Conservation (phyloP, 179 eudicot species). For the Pouteria campechiana region DNA sequence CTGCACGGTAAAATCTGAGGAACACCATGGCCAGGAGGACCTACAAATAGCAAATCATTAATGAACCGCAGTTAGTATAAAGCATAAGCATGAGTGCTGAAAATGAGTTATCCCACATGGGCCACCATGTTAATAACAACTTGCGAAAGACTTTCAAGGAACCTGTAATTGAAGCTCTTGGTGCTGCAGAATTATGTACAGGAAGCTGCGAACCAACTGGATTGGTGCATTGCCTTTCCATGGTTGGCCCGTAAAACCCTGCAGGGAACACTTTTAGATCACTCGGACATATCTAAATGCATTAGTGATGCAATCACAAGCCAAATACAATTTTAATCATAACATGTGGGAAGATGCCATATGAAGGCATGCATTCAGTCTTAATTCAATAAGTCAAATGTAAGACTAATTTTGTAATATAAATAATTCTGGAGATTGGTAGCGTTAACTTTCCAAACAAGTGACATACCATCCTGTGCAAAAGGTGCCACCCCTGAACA, state of each 20-base stretch:
- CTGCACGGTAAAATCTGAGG: constrained; percentile 46
- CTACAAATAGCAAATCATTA: constrained; percentile 5
- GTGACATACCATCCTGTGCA: constrained; percentile 47
- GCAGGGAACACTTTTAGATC: constrained; percentile 40
- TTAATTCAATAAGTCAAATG: background rate
- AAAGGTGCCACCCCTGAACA: constrained; percentile 26
- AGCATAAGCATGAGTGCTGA: background rate
- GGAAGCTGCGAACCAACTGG: constrained; percentile 44
- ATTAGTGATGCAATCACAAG: background rate
- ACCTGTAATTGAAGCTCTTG: constrained; percentile 48
- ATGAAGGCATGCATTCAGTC: background rate
- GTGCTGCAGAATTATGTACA: constrained; percentile 23
- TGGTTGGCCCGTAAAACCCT: no score
- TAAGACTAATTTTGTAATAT: background rate
- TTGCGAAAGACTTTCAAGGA: no score
- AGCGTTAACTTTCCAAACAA: background rate
- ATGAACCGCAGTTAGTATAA: constrained; percentile 3
- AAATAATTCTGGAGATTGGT: background rate
- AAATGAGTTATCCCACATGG: constrained; percentile 2
- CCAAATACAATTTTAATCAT: background rate
- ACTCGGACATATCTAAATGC: constrained; percentile 18
- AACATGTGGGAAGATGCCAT: background rate
- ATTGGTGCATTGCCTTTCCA: constrained; percentile 29
- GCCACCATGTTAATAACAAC: no score
- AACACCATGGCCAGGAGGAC: constrained; percentile 38